Percentiles rank a stretch among this genome's conserved stretches.
Conservation (phyloP, 192 early-diverging fungal species). For the Rhizophlyctis rosea region DNA sequence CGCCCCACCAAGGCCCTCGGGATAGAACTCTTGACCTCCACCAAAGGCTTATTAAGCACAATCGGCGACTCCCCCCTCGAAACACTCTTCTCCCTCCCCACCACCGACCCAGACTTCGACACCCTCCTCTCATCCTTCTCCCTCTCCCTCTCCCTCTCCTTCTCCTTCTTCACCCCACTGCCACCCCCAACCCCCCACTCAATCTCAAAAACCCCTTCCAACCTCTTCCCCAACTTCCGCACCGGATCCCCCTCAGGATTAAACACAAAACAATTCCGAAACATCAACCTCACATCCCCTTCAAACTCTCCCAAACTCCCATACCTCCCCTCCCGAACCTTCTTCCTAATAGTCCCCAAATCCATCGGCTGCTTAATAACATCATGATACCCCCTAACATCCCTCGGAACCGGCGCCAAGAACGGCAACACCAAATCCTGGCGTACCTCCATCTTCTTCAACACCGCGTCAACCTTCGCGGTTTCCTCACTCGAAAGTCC, state of each 20-base stretch:
- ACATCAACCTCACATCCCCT: conserved; percentile 61
- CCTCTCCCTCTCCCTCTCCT: no score
- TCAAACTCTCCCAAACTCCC: conserved; percentile 59
- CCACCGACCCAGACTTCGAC: no score
- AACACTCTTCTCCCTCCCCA: no score
- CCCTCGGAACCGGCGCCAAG: conserved; percentile 61
- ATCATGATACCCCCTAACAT: conserved; percentile 82
- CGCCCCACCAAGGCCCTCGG: no score
- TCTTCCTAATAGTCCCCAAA: conserved; percentile 69
- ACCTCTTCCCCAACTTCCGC: conserved; percentile 49
- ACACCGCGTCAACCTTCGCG: background rate
- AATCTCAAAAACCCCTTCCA: conserved; percentile 52
- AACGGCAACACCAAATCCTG: conserved; percentile 7
- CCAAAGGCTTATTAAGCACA: no score
- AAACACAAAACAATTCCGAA: conserved; percentile 53
- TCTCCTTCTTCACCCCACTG: no score
- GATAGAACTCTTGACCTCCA: no score
- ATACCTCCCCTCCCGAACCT: conserved; percentile 64
- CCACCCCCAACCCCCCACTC: no score
- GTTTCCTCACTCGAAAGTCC: background rate
- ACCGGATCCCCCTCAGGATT: conserved; percentile 69
- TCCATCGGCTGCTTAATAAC: conserved; percentile 91
- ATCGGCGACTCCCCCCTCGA: no score
- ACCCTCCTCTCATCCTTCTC: no score
- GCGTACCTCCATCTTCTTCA: conserved; percentile 5